Evolutionary conservation across 768 basidiomycete species (phyloP).

Genomic region (Trichaptum fuscoviolaceum): DNA sequence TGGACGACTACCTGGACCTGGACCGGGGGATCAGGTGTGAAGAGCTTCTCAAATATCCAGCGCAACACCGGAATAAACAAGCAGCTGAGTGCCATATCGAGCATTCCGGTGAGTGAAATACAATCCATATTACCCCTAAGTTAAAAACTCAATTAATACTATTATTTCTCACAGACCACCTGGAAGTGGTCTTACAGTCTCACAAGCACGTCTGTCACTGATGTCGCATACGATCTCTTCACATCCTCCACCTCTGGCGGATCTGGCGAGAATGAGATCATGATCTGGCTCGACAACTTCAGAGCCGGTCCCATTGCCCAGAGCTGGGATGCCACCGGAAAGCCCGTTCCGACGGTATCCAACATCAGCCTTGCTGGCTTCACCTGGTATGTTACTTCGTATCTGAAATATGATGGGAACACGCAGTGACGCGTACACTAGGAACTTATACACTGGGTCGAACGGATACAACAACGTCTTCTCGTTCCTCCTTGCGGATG

Average conservation of each 20-base stretch:
- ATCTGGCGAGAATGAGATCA: constrained; percentile 41
- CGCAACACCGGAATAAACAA: constrained; percentile 46
- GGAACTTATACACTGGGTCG: constrained; percentile 50
- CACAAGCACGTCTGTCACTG: constrained; percentile 36
- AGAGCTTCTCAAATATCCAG: constrained; percentile 58
- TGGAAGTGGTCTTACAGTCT: constrained; percentile 54
- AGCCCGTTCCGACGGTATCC: constrained; percentile 29
- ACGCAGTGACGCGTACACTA: constrained; percentile 15
- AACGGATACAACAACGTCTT: constrained; percentile 47
- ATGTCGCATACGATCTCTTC: constrained; percentile 63
- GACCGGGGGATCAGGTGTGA: constrained; percentile 47
- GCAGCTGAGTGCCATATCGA: constrained; percentile 46
- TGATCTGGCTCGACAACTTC: constrained; percentile 62
- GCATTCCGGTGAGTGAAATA: constrained; percentile 43
- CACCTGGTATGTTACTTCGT: constrained; percentile 39
- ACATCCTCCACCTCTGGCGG: constrained; percentile 48
- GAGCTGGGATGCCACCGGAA: constrained; percentile 32
- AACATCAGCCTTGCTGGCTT: constrained; percentile 43
- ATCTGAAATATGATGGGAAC: neutral
- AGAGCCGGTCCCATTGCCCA: constrained; percentile 55
- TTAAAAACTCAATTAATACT: constrained; percentile 1
- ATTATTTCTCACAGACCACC: constrained; percentile 30
- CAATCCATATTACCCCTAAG: neutral
- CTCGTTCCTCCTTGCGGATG: constrained; percentile 35
- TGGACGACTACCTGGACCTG: constrained; percentile 55